A percentile compares a stretch with the other conserved stretches of the same genome.
These are phyloP conservation scores for Hsuehochloa calcarea DNA, from an alignment of 176 grass and related monocot species.

Conservation along the genomic window DNA sequence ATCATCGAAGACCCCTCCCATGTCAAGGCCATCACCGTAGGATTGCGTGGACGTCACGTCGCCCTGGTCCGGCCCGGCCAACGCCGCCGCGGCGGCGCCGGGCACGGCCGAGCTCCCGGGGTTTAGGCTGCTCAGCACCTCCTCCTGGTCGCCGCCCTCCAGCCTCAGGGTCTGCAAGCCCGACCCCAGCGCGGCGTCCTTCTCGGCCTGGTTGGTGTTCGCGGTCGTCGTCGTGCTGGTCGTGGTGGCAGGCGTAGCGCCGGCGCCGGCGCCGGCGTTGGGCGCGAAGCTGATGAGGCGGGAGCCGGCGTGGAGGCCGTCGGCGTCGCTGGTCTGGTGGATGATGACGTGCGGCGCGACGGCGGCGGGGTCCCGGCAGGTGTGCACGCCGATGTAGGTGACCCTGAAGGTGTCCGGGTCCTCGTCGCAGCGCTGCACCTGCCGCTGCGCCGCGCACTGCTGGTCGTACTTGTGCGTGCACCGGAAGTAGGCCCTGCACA, in stretches of 20 bases:
- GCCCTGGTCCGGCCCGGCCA: constrained; percentile 40
- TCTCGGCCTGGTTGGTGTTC: not conserved
- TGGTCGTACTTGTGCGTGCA: constrained; percentile 91
- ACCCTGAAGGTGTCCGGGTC: constrained; percentile 35
- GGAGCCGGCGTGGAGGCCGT: constrained; percentile 4
- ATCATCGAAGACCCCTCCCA: not conserved
- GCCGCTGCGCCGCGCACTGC: constrained; percentile 56
- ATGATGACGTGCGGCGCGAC: constrained; percentile 13
- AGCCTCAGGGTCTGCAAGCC: constrained; percentile 27
- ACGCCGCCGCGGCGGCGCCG: not conserved
- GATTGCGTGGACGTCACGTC: constrained; percentile 59
- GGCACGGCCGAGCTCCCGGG: constrained; percentile 27
- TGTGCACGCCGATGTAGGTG: constrained; percentile 79
- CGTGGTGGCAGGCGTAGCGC: not conserved
- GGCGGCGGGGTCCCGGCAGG: constrained; percentile 50
- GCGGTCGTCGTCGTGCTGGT: constrained; percentile 21
- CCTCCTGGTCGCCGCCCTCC: constrained; percentile 47
- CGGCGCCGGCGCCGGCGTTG: not conserved
- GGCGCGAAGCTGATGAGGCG: constrained; percentile 54
- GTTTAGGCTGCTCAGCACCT: constrained; percentile 67
- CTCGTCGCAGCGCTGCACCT: constrained; percentile 60
- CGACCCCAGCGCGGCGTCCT: not conserved
- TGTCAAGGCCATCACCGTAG: not conserved
- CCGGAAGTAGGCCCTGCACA: constrained; percentile 72
- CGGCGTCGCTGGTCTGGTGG: not conserved